These are phyloP conservation scores for Pseudonitzschia delicatissima DNA, from an alignment of 108 stramenopile genomes.

Conservation along the genomic window DNA sequence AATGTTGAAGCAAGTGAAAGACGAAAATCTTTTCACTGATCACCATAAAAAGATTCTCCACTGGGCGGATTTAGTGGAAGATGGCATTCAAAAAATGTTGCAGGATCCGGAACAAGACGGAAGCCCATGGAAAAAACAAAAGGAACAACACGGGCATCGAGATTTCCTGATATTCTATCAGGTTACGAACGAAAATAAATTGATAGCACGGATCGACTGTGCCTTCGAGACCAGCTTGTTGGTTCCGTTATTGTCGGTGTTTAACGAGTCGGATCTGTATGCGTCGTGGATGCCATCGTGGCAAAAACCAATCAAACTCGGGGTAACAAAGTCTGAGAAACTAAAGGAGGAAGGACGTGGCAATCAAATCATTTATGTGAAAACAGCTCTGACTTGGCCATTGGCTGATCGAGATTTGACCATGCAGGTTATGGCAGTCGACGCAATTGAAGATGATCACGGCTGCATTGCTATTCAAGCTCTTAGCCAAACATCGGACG, in stretches of 20 bases:
- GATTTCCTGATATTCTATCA: constrained; percentile 69
- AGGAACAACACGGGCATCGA: constrained; percentile 58
- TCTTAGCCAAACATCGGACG: constrained; percentile 24
- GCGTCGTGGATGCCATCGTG: constrained; percentile 65
- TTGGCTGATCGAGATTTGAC: constrained; percentile 48
- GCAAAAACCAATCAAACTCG: constrained; percentile 49
- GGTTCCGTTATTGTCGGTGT: constrained; percentile 62
- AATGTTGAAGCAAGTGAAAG: constrained; percentile 17
- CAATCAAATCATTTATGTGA: constrained; percentile 56
- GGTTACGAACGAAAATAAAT: constrained; percentile 34
- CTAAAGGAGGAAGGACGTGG: constrained; percentile 53
- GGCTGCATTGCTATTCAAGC: constrained; percentile 44
- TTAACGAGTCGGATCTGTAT: constrained; percentile 78
- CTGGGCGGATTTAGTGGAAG: constrained; percentile 25
- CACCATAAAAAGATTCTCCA: constrained; percentile 15
- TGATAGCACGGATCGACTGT: constrained; percentile 62
- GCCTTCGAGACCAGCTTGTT: constrained; percentile 53
- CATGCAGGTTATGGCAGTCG: constrained; percentile 57
- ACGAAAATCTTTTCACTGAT: constrained; percentile 14
- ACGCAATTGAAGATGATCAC: constrained; percentile 42
- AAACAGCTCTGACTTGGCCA: constrained; percentile 54
- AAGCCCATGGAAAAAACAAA: constrained; percentile 59
- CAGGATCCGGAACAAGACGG: constrained; percentile 24
- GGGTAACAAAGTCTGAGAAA: constrained; percentile 47
- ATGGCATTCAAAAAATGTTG: constrained; percentile 24